Conservation (phyloP, 192 early-diverging fungal species). For the Coemansia erecta region DNA sequence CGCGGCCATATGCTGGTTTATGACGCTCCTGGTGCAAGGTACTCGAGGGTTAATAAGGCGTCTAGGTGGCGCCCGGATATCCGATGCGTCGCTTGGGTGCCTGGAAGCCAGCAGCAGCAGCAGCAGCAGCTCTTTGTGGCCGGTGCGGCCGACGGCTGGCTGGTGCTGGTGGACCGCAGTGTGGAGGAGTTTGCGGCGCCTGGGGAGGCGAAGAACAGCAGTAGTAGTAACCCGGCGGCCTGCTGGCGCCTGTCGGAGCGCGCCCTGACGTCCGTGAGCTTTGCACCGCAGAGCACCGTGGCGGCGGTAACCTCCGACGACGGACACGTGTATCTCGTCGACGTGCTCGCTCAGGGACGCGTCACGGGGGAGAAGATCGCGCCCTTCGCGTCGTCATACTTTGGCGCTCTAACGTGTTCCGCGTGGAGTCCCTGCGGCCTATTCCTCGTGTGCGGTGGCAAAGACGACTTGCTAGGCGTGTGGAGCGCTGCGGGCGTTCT, state of each 20-base stretch:
- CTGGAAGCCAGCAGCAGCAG: slow-evolving; percentile 42
- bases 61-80: slow-evolving; percentile 67
- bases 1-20: slow-evolving; percentile 83
- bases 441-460: slow-evolving; percentile 81
- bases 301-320: slow-evolving; percentile 80
- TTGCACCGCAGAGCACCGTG: slow-evolving; percentile 79
- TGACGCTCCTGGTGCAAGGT: slow-evolving; percentile 84
- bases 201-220: too few species aligned
- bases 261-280: slow-evolving; percentile 71
- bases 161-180: too few species aligned
- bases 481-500: slow-evolving; percentile 80
- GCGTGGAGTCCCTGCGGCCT: slow-evolving; percentile 90
- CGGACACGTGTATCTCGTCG: slow-evolving; percentile 73
- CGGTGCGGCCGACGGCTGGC: too few species aligned
- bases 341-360: too few species aligned
- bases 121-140: too few species aligned
- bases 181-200: too few species aligned
- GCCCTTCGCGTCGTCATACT: slow-evolving; percentile 79
- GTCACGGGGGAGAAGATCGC: slow-evolving; percentile 70
- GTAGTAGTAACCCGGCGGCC: slow-evolving; percentile 66
- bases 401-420: slow-evolving; percentile 83
- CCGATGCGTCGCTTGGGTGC: slow-evolving; percentile 61
- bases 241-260: slow-evolving; percentile 75
- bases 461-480: slow-evolving; percentile 89
- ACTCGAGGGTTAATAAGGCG: slow-evolving; percentile 78